A percentile compares a stretch with the other conserved stretches of the same genome.
Conservation (phyloP, 208 protist species). For the Acanthamoeba castellanii region DNA sequence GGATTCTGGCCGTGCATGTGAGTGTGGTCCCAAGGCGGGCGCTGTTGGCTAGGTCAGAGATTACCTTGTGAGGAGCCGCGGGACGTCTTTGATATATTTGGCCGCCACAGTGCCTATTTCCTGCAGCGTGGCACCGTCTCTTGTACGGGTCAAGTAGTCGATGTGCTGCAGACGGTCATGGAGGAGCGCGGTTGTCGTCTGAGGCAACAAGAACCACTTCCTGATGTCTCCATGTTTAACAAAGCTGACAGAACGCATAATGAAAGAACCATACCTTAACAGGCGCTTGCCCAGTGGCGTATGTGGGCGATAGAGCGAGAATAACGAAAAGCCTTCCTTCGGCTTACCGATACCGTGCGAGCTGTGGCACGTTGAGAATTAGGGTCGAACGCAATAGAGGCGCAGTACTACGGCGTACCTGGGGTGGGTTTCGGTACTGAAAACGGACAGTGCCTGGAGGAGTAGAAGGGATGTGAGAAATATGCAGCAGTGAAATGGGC, state of each 20-base stretch:
- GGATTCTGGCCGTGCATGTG: neutral
- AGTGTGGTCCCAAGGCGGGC: neutral
- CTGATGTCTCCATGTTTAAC: neutral
- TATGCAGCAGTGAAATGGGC: too few species aligned
- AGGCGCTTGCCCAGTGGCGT: slow-evolving; percentile 33
- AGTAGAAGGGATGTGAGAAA: neutral
- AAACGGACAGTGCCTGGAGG: slow-evolving; percentile 26
- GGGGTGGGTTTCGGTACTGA: slow-evolving; percentile 26
- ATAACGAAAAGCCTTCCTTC: slow-evolving; percentile 71
- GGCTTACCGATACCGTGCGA: slow-evolving; percentile 58
- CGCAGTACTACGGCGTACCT: neutral
- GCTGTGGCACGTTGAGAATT: neutral
- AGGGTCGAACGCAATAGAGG: neutral
- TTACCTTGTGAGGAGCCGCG: slow-evolving; percentile 31
- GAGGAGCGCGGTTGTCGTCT: neutral
- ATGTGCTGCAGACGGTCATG: neutral
- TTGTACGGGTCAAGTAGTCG: neutral
- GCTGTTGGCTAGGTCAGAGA: neutral
- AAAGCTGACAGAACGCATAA: too few species aligned
- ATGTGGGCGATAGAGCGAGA: slow-evolving; percentile 14
- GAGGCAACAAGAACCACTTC: slow-evolving; percentile 70
- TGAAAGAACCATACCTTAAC: neutral
- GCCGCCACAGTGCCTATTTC: neutral
- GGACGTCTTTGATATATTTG: slow-evolving; percentile 57
- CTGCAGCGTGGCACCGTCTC: neutral